Percentiles rank a stretch among this genome's conserved stretches.
phyloP scores from a whole-genome alignment of 345 rosid species.

The Carallia brachiata region DNA sequence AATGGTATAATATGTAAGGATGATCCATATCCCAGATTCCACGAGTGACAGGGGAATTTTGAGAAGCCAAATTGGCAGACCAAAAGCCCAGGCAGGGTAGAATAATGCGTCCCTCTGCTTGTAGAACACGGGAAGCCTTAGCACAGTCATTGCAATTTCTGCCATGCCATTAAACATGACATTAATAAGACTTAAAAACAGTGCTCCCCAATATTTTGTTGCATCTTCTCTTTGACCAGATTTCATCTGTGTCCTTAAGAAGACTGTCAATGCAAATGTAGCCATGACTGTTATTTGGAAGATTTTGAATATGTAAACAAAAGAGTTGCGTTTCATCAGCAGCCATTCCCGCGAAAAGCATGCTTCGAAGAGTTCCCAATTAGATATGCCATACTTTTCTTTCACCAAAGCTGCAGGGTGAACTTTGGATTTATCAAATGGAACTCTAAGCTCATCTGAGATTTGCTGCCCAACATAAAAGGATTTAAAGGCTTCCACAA shows the following conservation, averaged over 20 bases:
- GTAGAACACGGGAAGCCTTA: constrained; percentile 26
- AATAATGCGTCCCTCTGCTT: constrained; percentile 21
- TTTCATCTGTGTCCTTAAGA: constrained; percentile 23
- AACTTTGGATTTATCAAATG: constrained; percentile 38
- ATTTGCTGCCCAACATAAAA: constrained; percentile 44
- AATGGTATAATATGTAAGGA: constrained; percentile 22
- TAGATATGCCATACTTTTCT: constrained; percentile 51
- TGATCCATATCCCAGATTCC: constrained; percentile 21
- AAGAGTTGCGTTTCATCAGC: constrained; percentile 43
- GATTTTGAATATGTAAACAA: constrained; percentile 23
- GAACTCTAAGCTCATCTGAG: constrained; percentile 37
- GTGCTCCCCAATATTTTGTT: constrained; percentile 18
- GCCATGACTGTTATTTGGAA: constrained; percentile 21
- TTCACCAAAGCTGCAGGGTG: constrained; percentile 57
- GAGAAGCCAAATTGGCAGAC: constrained; percentile 15
- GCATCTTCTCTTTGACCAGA: constrained; percentile 11
- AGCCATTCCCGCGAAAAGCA: constrained; percentile 58
- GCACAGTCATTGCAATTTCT: constrained; percentile 17
- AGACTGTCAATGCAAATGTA: constrained; percentile 14
- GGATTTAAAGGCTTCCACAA: constrained; percentile 34
- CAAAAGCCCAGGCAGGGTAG: constrained; percentile 27
- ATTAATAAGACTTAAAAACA: constrained; percentile 16
- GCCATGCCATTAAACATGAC: constrained; percentile 22
- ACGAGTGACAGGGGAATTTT: constrained; percentile 20
- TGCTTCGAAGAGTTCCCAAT: constrained; percentile 58